Percentiles rank a stretch among this genome's conserved stretches.
phyloP scores from a whole-genome alignment of 306 rosid species.

The Astragalus membranaceus region DNA sequence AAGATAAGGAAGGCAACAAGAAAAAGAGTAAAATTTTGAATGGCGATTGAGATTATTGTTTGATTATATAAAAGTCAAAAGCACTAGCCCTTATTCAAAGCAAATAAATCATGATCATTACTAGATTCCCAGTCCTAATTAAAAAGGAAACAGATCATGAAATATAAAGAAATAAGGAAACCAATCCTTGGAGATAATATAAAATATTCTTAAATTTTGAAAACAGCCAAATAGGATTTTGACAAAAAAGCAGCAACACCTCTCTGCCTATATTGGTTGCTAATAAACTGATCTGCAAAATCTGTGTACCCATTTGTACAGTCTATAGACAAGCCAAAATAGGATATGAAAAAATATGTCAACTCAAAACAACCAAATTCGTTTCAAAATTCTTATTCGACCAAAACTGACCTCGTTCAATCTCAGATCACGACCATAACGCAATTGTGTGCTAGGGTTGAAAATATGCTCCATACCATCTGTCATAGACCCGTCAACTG shows the following conservation, averaged over 20 bases:
- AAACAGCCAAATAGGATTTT: neutral
- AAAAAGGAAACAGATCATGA: neutral
- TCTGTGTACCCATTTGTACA: neutral
- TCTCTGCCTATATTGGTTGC: neutral
- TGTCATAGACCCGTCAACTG: constrained; percentile 77
- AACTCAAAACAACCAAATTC: constrained; percentile 17
- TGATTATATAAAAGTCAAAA: neutral
- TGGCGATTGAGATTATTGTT: neutral
- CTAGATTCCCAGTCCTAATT: neutral
- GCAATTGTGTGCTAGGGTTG: constrained; percentile 95
- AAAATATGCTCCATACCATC: constrained; percentile 99
- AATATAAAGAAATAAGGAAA: neutral
- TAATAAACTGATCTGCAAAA: constrained; percentile 9
- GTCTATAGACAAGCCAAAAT: constrained; percentile 14
- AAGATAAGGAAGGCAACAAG: neutral
- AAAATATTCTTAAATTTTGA: too few species aligned
- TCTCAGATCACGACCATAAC: constrained; percentile 90
- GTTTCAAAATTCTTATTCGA: neutral
- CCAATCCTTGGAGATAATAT: neutral
- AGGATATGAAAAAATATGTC: constrained; percentile 13
- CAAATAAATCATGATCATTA: too few species aligned
- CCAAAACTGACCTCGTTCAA: constrained; percentile 77
- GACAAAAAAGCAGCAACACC: constrained; percentile 1
- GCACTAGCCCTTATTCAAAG: neutral
- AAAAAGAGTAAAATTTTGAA: neutral